phyloP scores from a whole-genome alignment of 148 eudicot genomes.

The Linanthus parryae region DNA sequence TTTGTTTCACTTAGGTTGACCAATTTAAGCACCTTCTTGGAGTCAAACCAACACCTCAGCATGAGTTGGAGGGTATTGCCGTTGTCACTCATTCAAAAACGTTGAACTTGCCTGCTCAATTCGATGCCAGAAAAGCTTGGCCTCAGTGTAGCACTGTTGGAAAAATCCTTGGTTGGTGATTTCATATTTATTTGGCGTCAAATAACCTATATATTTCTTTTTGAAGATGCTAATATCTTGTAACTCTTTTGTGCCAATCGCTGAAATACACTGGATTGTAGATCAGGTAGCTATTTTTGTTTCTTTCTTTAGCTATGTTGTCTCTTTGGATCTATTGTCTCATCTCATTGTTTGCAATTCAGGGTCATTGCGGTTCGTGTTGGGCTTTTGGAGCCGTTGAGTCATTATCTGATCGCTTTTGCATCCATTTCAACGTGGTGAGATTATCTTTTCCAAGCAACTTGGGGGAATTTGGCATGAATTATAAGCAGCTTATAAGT shows the following conservation, averaged over 20 bases:
- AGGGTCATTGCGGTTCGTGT: constrained; percentile 99
- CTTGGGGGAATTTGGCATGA: no score
- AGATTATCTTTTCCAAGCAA: no score
- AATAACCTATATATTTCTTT: constrained; percentile 4
- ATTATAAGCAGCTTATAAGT: no score
- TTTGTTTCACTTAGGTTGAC: constrained; percentile 73
- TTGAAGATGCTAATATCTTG: constrained; percentile 24
- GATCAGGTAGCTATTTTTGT: constrained; percentile 46
- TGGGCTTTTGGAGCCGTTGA: constrained; percentile 99
- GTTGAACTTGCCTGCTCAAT: constrained; percentile 52
- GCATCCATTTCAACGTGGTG: constrained; percentile 64
- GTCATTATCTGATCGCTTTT: constrained; percentile 82
- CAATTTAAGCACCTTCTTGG: constrained; percentile 87
- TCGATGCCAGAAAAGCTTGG: constrained; percentile 83
- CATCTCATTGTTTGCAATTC: no score
- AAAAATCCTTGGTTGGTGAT: constrained; percentile 73
- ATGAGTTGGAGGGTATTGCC: constrained; percentile 40
- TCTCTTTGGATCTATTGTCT: no score
- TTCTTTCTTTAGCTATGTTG: no score
- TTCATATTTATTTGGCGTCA: constrained; percentile 7
- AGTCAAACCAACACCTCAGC: constrained; percentile 50
- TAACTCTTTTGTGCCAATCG: background rate
- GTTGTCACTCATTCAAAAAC: constrained; percentile 42
- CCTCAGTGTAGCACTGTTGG: constrained; percentile 78
- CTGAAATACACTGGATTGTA: constrained; percentile 22